Percentiles rank a stretch among this genome's conserved stretches.
Conservation (phyloP, 192 early-diverging fungal genomes). For the Umbelopsis vinacea region DNA sequence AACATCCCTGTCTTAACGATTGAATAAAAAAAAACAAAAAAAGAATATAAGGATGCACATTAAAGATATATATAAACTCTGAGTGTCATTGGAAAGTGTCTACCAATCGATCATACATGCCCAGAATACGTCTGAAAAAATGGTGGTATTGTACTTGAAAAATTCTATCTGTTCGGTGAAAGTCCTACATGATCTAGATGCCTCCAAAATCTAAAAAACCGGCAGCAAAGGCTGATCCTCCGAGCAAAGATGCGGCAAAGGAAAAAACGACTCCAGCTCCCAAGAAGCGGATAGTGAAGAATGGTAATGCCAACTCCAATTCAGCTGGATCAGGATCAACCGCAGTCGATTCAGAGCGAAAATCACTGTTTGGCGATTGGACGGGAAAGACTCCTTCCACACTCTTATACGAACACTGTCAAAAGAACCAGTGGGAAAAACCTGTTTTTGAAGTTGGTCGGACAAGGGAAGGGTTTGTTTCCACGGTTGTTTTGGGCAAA, state of each 20-base stretch:
- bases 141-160: too few species aligned
- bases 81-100: too few species aligned
- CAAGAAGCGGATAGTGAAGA: constrained; percentile 29
- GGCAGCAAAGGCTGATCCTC: neutral
- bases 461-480: constrained; percentile 43
- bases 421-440: constrained; percentile 74
- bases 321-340: constrained; percentile 5
- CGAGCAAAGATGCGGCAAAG: constrained; percentile 4
- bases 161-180: too few species aligned
- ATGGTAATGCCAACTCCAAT: constrained; percentile 23
- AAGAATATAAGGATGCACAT: too few species aligned
- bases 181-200: neutral
- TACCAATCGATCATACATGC: neutral
- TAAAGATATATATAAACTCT: too few species aligned
- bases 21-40: too few species aligned
- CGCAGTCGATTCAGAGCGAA: constrained; percentile 23
- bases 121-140: neutral
- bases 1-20: too few species aligned
- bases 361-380: constrained; percentile 72
- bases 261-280: neutral
- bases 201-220: constrained; percentile 18
- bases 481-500: constrained; percentile 55
- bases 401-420: constrained; percentile 80
- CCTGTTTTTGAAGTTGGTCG: constrained; percentile 62
- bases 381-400: constrained; percentile 86